Evolutionary conservation across 495 filamentous ascomycete genomes (phyloP).

Genomic region (Hypoxylon trugodes): DNA sequence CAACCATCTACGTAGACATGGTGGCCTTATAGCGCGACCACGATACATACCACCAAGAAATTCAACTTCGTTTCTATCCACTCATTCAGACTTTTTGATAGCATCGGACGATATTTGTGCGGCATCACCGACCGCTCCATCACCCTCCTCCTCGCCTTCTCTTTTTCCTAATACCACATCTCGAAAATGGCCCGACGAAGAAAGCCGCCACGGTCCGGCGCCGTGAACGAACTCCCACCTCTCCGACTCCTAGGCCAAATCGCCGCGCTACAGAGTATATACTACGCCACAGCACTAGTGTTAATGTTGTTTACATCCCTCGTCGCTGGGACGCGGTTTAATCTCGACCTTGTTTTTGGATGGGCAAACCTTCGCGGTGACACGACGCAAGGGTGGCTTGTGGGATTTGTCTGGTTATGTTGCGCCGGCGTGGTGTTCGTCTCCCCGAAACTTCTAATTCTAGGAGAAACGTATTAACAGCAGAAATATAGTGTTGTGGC

Average conservation of each 20-base stretch:
- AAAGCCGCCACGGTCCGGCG: constrained; percentile 79
- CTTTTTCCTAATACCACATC: neutral
- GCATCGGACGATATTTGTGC: neutral
- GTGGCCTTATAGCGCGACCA: constrained; percentile 35
- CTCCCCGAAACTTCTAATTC: constrained; percentile 2
- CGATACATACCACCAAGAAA: constrained; percentile 2
- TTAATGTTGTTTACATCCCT: constrained; percentile 90
- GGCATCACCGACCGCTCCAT: no score
- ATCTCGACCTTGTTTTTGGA: constrained; percentile 74
- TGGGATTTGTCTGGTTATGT: constrained; percentile 87
- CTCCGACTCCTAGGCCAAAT: constrained; percentile 90
- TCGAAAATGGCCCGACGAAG: constrained; percentile 74
- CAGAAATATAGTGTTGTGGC: constrained; percentile 69
- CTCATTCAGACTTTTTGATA: constrained; percentile 20
- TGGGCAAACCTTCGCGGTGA: constrained; percentile 88
- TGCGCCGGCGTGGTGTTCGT: constrained; percentile 80
- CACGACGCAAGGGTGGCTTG: constrained; percentile 90
- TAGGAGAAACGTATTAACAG: constrained; percentile 1
- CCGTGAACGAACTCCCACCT: constrained; percentile 81
- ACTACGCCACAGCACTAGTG: constrained; percentile 77
- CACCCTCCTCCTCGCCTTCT: neutral
- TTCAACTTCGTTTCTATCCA: constrained; percentile 21
- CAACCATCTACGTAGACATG: constrained; percentile 23
- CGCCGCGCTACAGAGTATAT: constrained; percentile 80
- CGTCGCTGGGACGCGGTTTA: constrained; percentile 79